phyloP scores from a whole-genome alignment of 2,329 filamentous ascomycete genomes.

The Penicillium italicum region DNA sequence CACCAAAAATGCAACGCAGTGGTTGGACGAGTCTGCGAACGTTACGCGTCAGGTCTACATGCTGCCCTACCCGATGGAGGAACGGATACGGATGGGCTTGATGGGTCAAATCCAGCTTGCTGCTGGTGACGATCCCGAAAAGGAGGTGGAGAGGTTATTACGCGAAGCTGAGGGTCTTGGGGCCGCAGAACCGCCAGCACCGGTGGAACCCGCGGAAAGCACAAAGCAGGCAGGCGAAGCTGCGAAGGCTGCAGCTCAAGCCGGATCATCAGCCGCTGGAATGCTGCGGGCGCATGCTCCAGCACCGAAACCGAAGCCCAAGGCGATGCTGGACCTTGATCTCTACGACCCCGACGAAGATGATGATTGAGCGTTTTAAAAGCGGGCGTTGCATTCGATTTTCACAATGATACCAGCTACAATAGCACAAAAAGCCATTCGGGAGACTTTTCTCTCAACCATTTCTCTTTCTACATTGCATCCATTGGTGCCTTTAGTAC shows the following conservation, averaged over 20 bases:
- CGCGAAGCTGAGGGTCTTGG: constrained; percentile 57
- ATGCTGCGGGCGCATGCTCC: constrained; percentile 12
- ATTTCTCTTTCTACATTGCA: not conserved
- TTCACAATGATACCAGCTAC: constrained; percentile 20
- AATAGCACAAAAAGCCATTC: constrained; percentile 1
- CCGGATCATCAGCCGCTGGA: constrained; percentile 24
- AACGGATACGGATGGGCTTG: constrained; percentile 44
- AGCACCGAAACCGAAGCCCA: constrained; percentile 36
- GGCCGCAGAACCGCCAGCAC: constrained; percentile 43
- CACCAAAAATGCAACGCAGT: constrained; percentile 40
- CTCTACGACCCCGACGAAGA: constrained; percentile 47
- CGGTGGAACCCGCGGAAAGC: constrained; percentile 31
- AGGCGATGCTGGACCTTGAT: constrained; percentile 43
- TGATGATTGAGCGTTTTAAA: constrained; percentile 31
- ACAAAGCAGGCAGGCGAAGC: constrained; percentile 33
- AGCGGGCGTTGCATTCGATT: constrained; percentile 7
- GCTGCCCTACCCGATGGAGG: constrained; percentile 45
- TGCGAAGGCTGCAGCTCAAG: constrained; percentile 33
- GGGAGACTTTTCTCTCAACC: not conserved
- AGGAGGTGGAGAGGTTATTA: constrained; percentile 43
- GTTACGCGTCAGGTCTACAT: constrained; percentile 40
- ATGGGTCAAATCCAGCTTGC: constrained; percentile 45
- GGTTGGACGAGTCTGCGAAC: constrained; percentile 43
- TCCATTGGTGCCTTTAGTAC: not conserved
- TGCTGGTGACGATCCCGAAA: constrained; percentile 53